Evolutionary conservation across 106 monocot species (phyloP).

Genomic region (Cymbidium sinense): DNA sequence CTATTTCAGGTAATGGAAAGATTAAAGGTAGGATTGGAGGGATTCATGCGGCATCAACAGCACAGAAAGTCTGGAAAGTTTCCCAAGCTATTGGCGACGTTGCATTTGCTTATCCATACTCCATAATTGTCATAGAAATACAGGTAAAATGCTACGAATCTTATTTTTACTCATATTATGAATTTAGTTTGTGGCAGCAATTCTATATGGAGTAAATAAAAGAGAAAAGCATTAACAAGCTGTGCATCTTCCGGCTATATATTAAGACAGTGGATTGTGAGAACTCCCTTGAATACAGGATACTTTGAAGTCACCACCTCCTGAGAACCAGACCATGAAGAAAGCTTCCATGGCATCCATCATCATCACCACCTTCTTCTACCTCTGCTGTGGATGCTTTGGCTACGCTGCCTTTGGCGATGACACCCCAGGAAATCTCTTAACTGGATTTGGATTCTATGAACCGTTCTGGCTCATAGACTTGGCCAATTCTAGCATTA

Average conservation of each 20-base stretch:
- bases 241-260: background rate
- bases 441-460: conserved; percentile 89
- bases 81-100: conserved; percentile 87
- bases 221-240: background rate
- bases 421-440: conserved; percentile 76
- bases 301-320: conserved; percentile 77
- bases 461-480: conserved; percentile 87
- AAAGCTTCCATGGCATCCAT: conserved; percentile 60
- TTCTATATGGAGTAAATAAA: background rate
- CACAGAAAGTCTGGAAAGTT: conserved; percentile 66
- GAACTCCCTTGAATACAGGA: conserved; percentile 30
- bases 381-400: conserved; percentile 85
- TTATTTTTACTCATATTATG: background rate
- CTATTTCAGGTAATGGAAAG: conserved; percentile 42
- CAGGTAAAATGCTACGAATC: conserved; percentile 29
- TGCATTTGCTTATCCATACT: conserved; percentile 78
- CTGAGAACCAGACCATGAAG: conserved; percentile 83
- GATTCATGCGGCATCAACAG: conserved; percentile 26
- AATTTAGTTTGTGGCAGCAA: background rate
- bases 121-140: conserved; percentile 70
- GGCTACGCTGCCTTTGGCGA: conserved; percentile 94
- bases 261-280: background rate
- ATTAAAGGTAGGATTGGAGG: conserved; percentile 65
- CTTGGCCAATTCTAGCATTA: conserved; percentile 80
- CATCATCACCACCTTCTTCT: conserved; percentile 78